Evolutionary conservation across 208 protist species (phyloP), one percentile per base, ranked within the genome.

Genomic region (Trypanosoma grayi): DNA sequence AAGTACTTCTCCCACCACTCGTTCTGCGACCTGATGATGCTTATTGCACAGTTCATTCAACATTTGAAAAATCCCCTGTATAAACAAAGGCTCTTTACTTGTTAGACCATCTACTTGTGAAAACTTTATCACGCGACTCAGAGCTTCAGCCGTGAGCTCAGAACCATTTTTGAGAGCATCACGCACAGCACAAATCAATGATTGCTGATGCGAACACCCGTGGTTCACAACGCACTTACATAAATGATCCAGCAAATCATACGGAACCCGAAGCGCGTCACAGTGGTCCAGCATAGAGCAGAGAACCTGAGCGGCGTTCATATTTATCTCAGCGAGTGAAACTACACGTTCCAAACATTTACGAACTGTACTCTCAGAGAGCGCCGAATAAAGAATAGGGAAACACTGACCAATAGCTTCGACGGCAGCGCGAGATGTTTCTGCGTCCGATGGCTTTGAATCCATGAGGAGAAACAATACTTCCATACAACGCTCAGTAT

Each of bases 11-110:
- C 31, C 31, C 7, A 58, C n/a, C 25, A 46, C 31, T 33, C 51
- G 13, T 24, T 53, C 31, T 31, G 20, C 28, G 16, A 54, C 2
- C 1, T 40, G 3, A 3, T 28, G 1, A 31, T 60, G 4, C 24
- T 40, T 57, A 13, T 43, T 61, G 33, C 46, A 70, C 14, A 62
- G 20, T 44, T 52, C 46, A n/a, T 48, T 37, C 9, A 70, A 33
- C 24, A 64, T 8, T 37, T 62, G 34, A 51, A 70, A 33, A n/a
- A 16, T 50, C 13, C 10, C 22, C 28, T 57, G 33, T 13, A 61
- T 20, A 10, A 70, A 25, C 30, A 51, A 39, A 22, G 16, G 20
- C 7, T 62, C 46, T n/a, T 45, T 43, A 47, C 28, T 50, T 31
- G n/a, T 18, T 10, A 60, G 22, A 25, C n/a, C 6, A 37, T 62